phyloP scores from a whole-genome alignment of 1,284 basidiomycete genomes.

The Sporisorium sorghi region DNA sequence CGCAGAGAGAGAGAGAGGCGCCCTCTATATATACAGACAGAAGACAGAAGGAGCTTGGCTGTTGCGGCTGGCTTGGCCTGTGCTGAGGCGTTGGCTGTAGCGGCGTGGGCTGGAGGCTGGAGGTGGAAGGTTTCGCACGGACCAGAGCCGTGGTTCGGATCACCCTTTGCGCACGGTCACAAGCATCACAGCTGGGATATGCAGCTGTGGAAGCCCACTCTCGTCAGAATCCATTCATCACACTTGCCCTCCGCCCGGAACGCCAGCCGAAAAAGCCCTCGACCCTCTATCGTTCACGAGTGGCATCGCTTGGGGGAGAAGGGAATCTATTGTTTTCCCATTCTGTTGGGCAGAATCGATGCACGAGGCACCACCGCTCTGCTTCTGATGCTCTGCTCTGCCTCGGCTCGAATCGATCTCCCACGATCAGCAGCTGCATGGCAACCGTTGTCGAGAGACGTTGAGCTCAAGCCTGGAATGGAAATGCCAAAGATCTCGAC shows the following conservation, averaged over 20 bases:
- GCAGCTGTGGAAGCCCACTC: not conserved
- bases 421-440: not conserved
- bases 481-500: not conserved
- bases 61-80: not conserved
- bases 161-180: conserved; percentile 1
- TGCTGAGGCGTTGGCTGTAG: not conserved
- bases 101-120: not conserved
- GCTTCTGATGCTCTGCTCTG: not conserved
- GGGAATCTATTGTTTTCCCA: not conserved
- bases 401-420: too few species aligned
- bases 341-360: not conserved
- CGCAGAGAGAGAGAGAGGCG: not conserved
- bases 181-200: not conserved
- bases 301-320: not conserved
- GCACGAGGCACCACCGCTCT: not conserved
- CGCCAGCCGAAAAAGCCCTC: not conserved
- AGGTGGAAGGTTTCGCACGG: too few species aligned
- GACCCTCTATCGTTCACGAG: too few species aligned
- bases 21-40: not conserved
- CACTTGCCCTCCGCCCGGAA: not conserved
- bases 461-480: not conserved
- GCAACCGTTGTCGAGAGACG: too few species aligned
- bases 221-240: not conserved
- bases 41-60: not conserved
- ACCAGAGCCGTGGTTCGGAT: not conserved